A percentile compares a stretch with the other conserved stretches of the same genome.
These are phyloP conservation scores for Talaromyces sp. DNA, from an alignment of 2,329 filamentous ascomycete genomes.

Conservation along the genomic window DNA sequence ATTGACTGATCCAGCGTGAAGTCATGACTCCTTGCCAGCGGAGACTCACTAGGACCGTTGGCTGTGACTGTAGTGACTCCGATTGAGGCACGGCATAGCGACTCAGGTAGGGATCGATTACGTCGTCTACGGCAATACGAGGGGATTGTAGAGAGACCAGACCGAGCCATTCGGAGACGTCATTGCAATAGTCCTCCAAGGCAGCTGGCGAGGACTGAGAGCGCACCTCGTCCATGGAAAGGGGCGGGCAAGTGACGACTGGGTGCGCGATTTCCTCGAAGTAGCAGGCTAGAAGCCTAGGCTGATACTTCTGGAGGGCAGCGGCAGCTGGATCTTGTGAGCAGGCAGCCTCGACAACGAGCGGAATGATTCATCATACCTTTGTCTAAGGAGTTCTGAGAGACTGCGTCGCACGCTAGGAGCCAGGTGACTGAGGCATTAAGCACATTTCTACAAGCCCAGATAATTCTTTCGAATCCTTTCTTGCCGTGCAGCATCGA, in stretches of 20 bases:
- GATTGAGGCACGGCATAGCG: constrained; percentile 42
- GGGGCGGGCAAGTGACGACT: constrained; percentile 33
- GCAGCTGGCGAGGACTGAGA: constrained; percentile 39
- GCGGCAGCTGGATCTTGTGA: constrained; percentile 2
- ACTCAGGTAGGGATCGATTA: constrained; percentile 45
- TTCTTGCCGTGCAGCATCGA: constrained; percentile 83
- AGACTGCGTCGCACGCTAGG: constrained; percentile 63
- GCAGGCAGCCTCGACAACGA: not conserved
- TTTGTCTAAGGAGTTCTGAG: constrained; percentile 33
- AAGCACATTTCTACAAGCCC: constrained; percentile 77
- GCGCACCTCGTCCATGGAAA: constrained; percentile 30
- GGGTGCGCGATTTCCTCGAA: constrained; percentile 27
- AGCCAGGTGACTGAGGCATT: constrained; percentile 66
- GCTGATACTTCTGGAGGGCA: constrained; percentile 38
- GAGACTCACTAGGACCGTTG: constrained; percentile 36
- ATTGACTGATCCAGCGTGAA: constrained; percentile 38
- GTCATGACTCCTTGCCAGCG: constrained; percentile 46
- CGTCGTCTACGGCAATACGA: constrained; percentile 37
- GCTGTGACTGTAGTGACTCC: constrained; percentile 24
- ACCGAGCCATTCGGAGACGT: constrained; percentile 63
- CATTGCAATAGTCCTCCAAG: constrained; percentile 61
- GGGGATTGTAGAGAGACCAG: constrained; percentile 51
- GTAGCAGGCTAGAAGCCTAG: constrained; percentile 36
- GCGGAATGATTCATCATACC: constrained; percentile 38
- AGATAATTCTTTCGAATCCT: constrained; percentile 73